Conservation (phyloP, 129 eudicot genomes). For the Chrysanthemum seticuspe region DNA sequence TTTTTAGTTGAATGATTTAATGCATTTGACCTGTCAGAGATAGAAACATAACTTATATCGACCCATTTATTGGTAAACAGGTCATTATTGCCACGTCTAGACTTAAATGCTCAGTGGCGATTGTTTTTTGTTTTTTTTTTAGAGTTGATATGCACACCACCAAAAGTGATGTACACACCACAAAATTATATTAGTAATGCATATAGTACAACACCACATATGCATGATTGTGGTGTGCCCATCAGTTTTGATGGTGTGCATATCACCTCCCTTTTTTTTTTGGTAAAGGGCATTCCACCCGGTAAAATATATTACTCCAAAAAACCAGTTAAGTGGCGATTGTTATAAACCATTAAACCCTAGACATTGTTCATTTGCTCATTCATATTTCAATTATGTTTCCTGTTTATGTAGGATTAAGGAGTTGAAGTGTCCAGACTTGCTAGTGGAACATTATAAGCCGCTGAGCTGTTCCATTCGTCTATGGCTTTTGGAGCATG, state of each 20-base stretch:
- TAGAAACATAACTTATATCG: neutral
- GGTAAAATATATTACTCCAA: too few relatives aligned
- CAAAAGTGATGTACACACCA: too few relatives aligned
- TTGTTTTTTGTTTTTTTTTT: too few relatives aligned
- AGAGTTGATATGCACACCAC: too few relatives aligned
- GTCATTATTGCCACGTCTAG: neutral
- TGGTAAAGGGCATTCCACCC: too few relatives aligned
- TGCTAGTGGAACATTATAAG: slow-evolving; percentile 61
- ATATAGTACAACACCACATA: too few relatives aligned
- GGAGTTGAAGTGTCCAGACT: slow-evolving; percentile 82
- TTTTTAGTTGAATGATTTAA: too few relatives aligned
- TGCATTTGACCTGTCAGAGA: too few relatives aligned
- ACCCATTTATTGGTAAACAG: neutral
- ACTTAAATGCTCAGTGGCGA: neutral
- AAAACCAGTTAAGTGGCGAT: neutral
- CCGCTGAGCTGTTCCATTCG: slow-evolving; percentile 57
- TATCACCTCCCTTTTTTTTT: too few relatives aligned
- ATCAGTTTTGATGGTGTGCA: too few relatives aligned
- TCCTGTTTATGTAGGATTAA: slow-evolving; percentile 45
- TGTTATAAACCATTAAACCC: neutral
- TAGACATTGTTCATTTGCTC: neutral
- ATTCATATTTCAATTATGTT: slow-evolving; percentile 4
- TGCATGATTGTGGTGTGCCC: too few relatives aligned
- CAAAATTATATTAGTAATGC: neutral
- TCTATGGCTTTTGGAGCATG: slow-evolving; percentile 70